phyloP scores from a whole-genome alignment of 1,284 basidiomycete genomes.

The Rhodotorula sp. region DNA sequence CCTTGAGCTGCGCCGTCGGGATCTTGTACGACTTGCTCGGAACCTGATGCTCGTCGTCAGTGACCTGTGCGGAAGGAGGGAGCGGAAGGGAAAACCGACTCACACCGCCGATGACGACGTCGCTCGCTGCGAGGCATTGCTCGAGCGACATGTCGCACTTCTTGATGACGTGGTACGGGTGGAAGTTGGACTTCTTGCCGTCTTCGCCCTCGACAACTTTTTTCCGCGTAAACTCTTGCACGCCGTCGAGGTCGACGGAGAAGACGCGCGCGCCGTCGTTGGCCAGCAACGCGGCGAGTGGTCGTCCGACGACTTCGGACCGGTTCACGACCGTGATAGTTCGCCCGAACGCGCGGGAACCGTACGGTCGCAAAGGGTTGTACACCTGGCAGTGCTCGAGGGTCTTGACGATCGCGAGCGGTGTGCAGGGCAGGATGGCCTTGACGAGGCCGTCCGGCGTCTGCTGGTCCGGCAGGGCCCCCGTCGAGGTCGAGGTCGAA shows the following conservation, averaged over 20 bases:
- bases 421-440: constrained; percentile 94
- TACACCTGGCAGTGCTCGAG: constrained; percentile 89
- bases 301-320: constrained; percentile 95
- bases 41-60: constrained; percentile 35
- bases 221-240: constrained; percentile 61
- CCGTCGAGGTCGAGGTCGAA: constrained; percentile 54
- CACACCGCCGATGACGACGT: constrained; percentile 88
- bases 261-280: constrained; percentile 96
- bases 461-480: constrained; percentile 2
- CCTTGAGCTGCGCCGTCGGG: constrained; percentile 81
- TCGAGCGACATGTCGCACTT: constrained; percentile 62
- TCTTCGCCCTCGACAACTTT: constrained; percentile 8
- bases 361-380: constrained; percentile 85
- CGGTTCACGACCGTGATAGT: constrained; percentile 93
- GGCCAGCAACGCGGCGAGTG: constrained; percentile 84
- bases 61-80: background rate
- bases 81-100: constrained; percentile 1
- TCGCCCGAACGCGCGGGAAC: constrained; percentile 89
- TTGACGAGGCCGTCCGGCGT: constrained; percentile 61
- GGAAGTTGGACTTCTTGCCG: constrained; percentile 56
- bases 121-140: constrained; percentile 73
- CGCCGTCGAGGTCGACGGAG: constrained; percentile 89
- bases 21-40: constrained; percentile 85
- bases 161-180: constrained; percentile 80
- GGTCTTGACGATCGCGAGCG: constrained; percentile 88